Percentiles rank a stretch among this genome's conserved stretches.
These are phyloP conservation scores for Candida silvicultrix DNA, from an alignment of 805 yeast genomes.

Conservation along the genomic window DNA sequence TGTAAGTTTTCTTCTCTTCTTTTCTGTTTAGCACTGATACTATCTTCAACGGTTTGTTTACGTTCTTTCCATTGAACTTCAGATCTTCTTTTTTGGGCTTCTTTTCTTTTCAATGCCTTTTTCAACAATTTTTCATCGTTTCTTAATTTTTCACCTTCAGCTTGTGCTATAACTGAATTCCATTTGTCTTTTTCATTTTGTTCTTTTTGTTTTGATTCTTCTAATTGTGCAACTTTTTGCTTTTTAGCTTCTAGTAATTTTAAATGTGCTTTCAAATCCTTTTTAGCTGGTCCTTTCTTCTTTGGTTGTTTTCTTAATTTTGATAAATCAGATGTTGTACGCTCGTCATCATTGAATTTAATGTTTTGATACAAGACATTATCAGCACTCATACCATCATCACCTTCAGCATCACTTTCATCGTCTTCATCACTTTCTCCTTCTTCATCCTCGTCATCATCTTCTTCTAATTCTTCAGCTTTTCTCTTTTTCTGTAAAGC, in stretches of 20 bases:
- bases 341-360: constrained; percentile 74
- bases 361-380: constrained; percentile 74
- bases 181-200: constrained; percentile 72
- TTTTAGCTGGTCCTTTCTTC: constrained; percentile 78
- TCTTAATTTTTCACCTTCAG: constrained; percentile 82
- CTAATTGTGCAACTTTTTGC: constrained; percentile 50
- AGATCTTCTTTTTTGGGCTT: constrained; percentile 75
- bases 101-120: constrained; percentile 80
- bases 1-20: constrained; percentile 90
- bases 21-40: constrained; percentile 67
- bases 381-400: constrained; percentile 24
- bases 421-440: constrained; percentile 31
- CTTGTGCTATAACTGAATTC: constrained; percentile 77
- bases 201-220: constrained; percentile 52
- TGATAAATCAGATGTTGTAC: constrained; percentile 66
- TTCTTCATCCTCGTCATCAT: constrained; percentile 31
- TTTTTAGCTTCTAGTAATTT: constrained; percentile 69
- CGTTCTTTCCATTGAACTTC: constrained; percentile 93
- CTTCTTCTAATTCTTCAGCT: constrained; percentile 30
- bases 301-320: constrained; percentile 49
- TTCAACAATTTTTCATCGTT: constrained; percentile 86
- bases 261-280: constrained; percentile 81
- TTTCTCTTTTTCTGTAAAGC: constrained; percentile 34
- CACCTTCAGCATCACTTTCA: constrained; percentile 27
- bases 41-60: constrained; percentile 69